phyloP scores from a whole-genome alignment of 2,329 filamentous ascomycete species.

The Penicillium expansum region DNA sequence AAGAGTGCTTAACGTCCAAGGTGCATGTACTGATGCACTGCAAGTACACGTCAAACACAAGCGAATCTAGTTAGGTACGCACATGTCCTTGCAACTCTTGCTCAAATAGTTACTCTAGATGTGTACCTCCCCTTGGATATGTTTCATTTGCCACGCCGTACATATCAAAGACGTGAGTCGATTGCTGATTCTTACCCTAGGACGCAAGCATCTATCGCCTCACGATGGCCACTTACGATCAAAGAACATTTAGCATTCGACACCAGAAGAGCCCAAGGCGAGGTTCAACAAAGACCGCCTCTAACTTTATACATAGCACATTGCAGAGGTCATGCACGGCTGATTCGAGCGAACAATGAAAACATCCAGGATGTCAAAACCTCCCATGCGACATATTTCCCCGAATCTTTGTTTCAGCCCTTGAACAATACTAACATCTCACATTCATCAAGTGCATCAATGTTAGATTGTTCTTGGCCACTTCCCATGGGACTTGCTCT shows the following conservation, averaged over 20 bases:
- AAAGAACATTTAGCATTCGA: background rate
- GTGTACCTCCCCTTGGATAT: background rate
- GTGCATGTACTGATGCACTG: background rate
- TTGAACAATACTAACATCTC: constrained; percentile 3
- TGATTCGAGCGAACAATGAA: background rate
- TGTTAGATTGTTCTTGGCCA: background rate
- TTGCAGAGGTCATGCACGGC: background rate
- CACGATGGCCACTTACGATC: background rate
- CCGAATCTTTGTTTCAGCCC: background rate
- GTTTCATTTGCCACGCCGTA: background rate
- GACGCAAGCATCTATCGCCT: background rate
- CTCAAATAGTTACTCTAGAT: background rate
- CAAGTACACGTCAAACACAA: background rate
- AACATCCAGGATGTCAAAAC: background rate
- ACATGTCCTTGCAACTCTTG: background rate
- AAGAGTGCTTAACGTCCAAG: background rate
- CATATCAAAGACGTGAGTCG: background rate
- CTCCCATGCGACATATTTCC: background rate
- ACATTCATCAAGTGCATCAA: constrained; percentile 1
- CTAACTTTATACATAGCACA: background rate
- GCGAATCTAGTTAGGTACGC: background rate
- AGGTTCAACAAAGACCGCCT: background rate
- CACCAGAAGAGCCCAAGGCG: background rate
- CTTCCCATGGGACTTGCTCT: background rate
- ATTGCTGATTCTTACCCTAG: background rate